A percentile compares a stretch with the other conserved stretches of the same genome.
Conservation (phyloP, 148 eudicot genomes). For the Hydrangea macrophylla region DNA sequence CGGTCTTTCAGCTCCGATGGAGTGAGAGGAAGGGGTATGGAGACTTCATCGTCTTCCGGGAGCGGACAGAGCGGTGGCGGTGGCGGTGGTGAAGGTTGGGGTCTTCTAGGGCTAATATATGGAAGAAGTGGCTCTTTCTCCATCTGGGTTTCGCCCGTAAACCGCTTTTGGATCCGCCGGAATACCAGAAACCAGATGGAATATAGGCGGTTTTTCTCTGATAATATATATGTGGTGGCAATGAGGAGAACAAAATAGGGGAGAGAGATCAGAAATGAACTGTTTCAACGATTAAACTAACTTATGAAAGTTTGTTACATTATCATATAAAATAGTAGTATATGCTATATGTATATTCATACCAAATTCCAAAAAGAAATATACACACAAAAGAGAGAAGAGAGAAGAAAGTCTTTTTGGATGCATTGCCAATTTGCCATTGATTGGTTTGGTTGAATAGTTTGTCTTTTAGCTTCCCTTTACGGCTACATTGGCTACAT, state of each 20-base stretch:
- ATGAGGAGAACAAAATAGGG: neutral
- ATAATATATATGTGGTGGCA: too few species aligned
- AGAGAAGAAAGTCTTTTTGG: too few species aligned
- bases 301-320: too few species aligned
- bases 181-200: conserved; percentile 1
- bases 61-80: conserved; percentile 40
- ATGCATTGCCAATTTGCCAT: too few species aligned
- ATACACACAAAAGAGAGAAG: too few species aligned
- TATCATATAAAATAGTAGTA: too few species aligned
- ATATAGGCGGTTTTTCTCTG: conserved; percentile 12
- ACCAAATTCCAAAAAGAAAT: too few species aligned
- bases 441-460: too few species aligned
- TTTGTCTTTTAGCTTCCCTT: too few species aligned
- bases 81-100: conserved; percentile 26
- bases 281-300: too few species aligned
- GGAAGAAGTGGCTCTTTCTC: conserved; percentile 74
- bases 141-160: conserved; percentile 40
- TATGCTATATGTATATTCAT: too few species aligned
- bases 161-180: conserved; percentile 11
- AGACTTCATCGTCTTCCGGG: conserved; percentile 63
- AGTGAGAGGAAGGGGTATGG: conserved; percentile 37
- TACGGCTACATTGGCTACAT: too few species aligned
- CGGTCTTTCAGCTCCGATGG: conserved; percentile 73
- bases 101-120: conserved; percentile 26
- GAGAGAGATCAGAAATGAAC: neutral